Base-by-base conservation (phyloP, 306 rosid species). In the Cicer pinnatifidum region DNA sequence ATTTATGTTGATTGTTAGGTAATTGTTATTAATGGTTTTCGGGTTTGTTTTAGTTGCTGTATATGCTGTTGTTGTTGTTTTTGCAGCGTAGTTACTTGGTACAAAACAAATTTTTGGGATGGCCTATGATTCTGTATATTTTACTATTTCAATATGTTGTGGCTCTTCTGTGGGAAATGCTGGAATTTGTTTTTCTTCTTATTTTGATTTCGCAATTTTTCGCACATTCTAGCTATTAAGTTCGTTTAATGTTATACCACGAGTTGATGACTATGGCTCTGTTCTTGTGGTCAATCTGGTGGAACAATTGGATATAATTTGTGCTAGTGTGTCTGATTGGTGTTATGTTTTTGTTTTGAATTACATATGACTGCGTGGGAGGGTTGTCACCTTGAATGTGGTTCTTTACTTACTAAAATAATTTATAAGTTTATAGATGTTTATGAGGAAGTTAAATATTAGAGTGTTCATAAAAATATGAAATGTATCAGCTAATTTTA, bases 271-370 rank as follows among this genome's bases (percentile, higher is more conserved):
- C 46, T 23, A 2, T 4, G 52, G 43, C 9, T 69, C 45, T 81
- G 37, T 15, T 43, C 6, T 75, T 11, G 16, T 67, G 51, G 40
- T 60, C 50, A 15, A 45, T 38, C 10, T 40, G 38, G 43, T 19
- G 15, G 65, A 48, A 10, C 35, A 17, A 12, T 39, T 11, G 51
- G 8, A 37, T 51, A 43, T 44, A 56, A 60, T 16, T 71, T 71
- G 74, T 53, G 9, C 33, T 46, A 40, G 35, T 62, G 52, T n/a
- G 35, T 71, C 43, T 56, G 16, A 38, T 51, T 75, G 67, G 23
- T 72, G 67, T 11, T 53, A 37, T 69, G 35, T 58, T 60, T 37
- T 37, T 61, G 28, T 59, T 11, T 51, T 61, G 57, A 35, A 37
- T 60, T 60, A 39, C 46, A 6, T 60, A 38, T 69, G 71, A 38